Evolutionary conservation across 345 rosid species (phyloP).

Genomic region (Conringia planisiliqua): DNA sequence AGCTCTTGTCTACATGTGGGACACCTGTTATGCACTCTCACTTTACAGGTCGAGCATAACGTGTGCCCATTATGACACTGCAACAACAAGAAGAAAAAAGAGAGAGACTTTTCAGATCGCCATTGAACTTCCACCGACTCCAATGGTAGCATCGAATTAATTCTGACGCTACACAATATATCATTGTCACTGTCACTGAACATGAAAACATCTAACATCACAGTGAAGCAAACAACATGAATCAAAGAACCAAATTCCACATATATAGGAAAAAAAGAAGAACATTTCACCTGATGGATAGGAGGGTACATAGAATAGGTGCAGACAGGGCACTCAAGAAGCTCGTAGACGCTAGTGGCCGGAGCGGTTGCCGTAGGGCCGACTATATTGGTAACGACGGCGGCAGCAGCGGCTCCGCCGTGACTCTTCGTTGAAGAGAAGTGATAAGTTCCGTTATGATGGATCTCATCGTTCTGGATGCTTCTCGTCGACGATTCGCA

Average conservation of each 20-base stretch:
- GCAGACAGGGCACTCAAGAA: conserved; percentile 98
- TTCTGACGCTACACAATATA: neutral
- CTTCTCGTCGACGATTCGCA: conserved; percentile 68
- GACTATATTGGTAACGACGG: conserved; percentile 37
- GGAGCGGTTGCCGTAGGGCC: conserved; percentile 46
- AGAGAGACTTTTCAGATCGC: neutral
- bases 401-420: conserved; percentile 31
- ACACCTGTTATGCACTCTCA: conserved; percentile 70
- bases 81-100: conserved; percentile 21
- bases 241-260: neutral
- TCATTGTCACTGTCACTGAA: neutral
- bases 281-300: conserved; percentile 74
- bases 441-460: conserved; percentile 42
- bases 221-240: neutral
- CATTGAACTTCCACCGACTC: neutral
- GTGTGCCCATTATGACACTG: conserved; percentile 87
- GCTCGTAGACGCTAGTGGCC: conserved; percentile 73
- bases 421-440: conserved; percentile 60
- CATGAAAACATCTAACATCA: neutral
- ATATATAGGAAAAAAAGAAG: too few species aligned
- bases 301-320: conserved; percentile 99
- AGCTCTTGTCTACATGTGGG: conserved; percentile 82
- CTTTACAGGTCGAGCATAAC: conserved; percentile 76
- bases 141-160: neutral
- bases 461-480: conserved; percentile 70